Conservation (phyloP, 23 red algal species). For the Gracilaria gracilis region DNA sequence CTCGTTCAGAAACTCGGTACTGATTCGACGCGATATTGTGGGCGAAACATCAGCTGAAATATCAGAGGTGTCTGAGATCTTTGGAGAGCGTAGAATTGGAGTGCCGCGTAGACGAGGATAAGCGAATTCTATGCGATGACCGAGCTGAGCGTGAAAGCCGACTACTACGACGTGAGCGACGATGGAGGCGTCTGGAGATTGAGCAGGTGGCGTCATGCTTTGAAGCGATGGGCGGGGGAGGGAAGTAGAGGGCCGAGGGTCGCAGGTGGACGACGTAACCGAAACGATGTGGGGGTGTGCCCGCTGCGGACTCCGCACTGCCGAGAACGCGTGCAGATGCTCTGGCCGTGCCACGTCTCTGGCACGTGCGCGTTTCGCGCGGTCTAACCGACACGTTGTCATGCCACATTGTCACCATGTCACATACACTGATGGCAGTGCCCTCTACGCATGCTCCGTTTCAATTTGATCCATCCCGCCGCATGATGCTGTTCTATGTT, state of each 20-base stretch:
- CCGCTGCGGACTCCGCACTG: background rate
- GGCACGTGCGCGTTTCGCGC: background rate
- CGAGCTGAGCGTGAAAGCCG: constrained; percentile 89
- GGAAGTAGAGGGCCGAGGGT: background rate
- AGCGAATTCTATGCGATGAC: constrained; percentile 87
- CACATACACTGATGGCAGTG: background rate
- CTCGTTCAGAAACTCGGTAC: background rate
- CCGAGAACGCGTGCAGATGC: too few species aligned
- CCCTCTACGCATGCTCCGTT: background rate
- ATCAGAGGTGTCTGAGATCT: constrained; percentile 76
- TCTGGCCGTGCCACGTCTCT: background rate
- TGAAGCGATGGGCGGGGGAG: background rate
- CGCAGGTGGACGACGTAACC: background rate
- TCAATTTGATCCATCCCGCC: constrained; percentile 2
- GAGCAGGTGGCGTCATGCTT: constrained; percentile 1
- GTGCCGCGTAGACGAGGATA: constrained; percentile 87
- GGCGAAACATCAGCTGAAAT: constrained; percentile 58
- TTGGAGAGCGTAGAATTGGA: constrained; percentile 80
- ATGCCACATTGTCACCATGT: background rate
- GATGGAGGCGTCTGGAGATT: constrained; percentile 49
- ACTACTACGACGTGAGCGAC: constrained; percentile 92
- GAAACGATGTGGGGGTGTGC: background rate
- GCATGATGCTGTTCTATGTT: background rate
- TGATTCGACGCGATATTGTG: constrained; percentile 26
- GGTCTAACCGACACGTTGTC: background rate